Conservation (phyloP, 805 yeast species). For the Spathaspora arborariae region DNA sequence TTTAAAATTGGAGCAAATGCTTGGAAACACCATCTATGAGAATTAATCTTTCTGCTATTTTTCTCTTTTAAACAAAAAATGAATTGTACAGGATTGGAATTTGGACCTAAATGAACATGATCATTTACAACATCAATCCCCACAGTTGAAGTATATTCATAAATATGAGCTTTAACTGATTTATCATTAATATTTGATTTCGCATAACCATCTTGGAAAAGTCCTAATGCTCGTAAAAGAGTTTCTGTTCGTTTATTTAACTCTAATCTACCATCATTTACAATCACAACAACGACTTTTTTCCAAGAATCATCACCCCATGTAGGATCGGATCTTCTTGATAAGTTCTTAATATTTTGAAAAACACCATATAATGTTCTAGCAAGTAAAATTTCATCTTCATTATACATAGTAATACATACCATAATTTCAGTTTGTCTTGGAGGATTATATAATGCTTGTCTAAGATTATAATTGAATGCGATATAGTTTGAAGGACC, state of each 20-base stretch:
- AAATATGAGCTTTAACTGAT: slow-evolving; percentile 80
- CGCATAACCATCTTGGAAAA: slow-evolving; percentile 94
- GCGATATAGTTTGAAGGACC: slow-evolving; percentile 70
- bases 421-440: slow-evolving; percentile 82
- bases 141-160: slow-evolving; percentile 90
- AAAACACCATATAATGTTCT: slow-evolving; percentile 88
- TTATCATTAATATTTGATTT: slow-evolving; percentile 82
- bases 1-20: slow-evolving; percentile 80
- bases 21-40: slow-evolving; percentile 96
- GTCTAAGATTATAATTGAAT: slow-evolving; percentile 76
- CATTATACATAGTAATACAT: slow-evolving; percentile 88
- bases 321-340: slow-evolving; percentile 56
- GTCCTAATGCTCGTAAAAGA: slow-evolving; percentile 80
- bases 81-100: slow-evolving; percentile 77
- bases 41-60: slow-evolving; percentile 85
- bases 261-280: slow-evolving; percentile 88
- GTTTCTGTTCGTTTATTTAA: slow-evolving; percentile 77
- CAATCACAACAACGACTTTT: slow-evolving; percentile 82
- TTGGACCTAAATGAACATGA: slow-evolving; percentile 64
- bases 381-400: slow-evolving; percentile 76
- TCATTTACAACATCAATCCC: slow-evolving; percentile 72
- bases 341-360: slow-evolving; percentile 75
- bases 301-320: slow-evolving; percentile 99
- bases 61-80: slow-evolving; percentile 86
- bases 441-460: slow-evolving; percentile 70